Evolutionary conservation across 1,139 yeast species (phyloP), one percentile per base, ranked within the genome.

Genomic region (Kluyveromyces sp.): DNA sequence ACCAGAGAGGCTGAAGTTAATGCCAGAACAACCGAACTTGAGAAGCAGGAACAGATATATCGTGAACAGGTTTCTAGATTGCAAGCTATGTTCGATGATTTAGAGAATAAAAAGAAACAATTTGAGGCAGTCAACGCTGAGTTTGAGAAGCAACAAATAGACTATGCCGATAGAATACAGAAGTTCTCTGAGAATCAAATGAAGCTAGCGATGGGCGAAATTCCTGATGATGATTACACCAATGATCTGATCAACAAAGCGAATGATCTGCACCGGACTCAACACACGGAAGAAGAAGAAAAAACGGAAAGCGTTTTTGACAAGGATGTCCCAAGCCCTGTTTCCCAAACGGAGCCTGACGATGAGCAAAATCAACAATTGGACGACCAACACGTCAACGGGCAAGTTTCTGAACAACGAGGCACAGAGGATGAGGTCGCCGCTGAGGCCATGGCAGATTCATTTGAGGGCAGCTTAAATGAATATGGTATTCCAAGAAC

Each of bases 401-500:
- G 25, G 17, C 39, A 35, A 35, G 17, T n/a, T 7, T 18, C 13
- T 4, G 20, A 20, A 6, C 30, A 35, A 34, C 51, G 54, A 42
- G 55, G 63, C 32, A 57, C 61, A 20, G 61, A 59, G 39, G 60
- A 57, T 36, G 66, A 49, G 38, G 51, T 51, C n/a, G 47, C 48
- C 6, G 56, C 56, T 4, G 49, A 49, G 16, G 51, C 52, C 12
- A 41, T 59, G 18, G 55, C 58, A 19, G 63, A 58, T 39, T 48
- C 60, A 34, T 57, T 58, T 40, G 63, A 61, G 39, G 61, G 64
- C 31, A 62, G 55, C 41, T 42, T 60, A 47, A 60, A 67, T 38
- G 67, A 60, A 42, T 60, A 60, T 46, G 58, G 60, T 35, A 58
- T 51, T 33, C 67, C 60, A 66, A 77, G 80, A 60, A 84, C 94